Conservation (phyloP, 768 basidiomycete species). For the Cystobasidiopsis lactophilus region DNA sequence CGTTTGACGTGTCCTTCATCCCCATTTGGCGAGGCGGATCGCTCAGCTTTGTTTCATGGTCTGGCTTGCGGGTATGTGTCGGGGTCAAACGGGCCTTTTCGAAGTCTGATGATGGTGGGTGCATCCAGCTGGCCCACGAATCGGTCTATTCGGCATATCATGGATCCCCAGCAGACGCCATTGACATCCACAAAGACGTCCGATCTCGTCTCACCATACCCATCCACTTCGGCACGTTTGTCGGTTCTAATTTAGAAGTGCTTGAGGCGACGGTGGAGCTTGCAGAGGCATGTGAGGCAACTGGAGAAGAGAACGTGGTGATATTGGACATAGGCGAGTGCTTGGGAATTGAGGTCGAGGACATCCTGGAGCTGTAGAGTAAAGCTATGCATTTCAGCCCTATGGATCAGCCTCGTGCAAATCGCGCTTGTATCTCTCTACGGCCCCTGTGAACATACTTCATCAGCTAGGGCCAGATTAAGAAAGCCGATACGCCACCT, state of each 20-base stretch:
- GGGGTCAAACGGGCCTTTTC: background rate
- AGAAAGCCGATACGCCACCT: no score
- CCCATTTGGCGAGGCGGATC: conserved; percentile 32
- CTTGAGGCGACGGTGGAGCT: conserved; percentile 26
- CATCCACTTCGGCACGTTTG: conserved; percentile 32
- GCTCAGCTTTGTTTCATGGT: conserved; percentile 25
- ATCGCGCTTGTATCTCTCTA: conserved; percentile 2
- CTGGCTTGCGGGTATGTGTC: conserved; percentile 28
- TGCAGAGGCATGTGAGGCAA: conserved; percentile 20
- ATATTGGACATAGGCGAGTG: conserved; percentile 26
- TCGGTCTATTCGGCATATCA: conserved; percentile 26
- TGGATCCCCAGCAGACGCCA: conserved; percentile 29
- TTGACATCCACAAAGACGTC: conserved; percentile 27
- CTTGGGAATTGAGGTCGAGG: background rate
- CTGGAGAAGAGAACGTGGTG: conserved; percentile 25
- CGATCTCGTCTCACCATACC: conserved; percentile 14
- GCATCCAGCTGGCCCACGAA: conserved; percentile 20
- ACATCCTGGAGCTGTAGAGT: no score
- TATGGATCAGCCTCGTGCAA: background rate
- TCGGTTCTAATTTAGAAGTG: conserved; percentile 29
- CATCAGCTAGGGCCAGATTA: no score
- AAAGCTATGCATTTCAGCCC: no score
- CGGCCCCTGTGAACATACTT: no score
- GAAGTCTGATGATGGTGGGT: background rate
- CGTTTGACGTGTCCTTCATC: conserved; percentile 29